phyloP scores from a whole-genome alignment of 139 green algal genomes.

The Chlamydomonas urium region DNA sequence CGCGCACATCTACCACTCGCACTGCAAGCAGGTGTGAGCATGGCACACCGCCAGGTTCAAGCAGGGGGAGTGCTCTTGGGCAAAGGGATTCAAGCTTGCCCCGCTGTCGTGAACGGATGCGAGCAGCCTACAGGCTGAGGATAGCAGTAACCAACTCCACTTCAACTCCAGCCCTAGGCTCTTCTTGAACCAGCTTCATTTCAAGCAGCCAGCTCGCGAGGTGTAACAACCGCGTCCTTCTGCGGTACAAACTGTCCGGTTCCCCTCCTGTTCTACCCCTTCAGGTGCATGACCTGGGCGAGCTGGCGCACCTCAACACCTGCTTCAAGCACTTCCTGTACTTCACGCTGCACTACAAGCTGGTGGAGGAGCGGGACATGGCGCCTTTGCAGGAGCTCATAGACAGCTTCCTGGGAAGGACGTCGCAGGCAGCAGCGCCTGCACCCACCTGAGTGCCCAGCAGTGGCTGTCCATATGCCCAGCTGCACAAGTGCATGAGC shows the following conservation, averaged over 20 bases:
- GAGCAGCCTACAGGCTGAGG: neutral
- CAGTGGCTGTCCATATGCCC: too few relatives aligned
- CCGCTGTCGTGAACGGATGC: neutral
- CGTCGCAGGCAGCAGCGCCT: too few relatives aligned
- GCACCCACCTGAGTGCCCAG: too few relatives aligned
- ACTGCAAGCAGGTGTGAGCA: slow-evolving; percentile 66
- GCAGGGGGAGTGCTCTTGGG: too few relatives aligned
- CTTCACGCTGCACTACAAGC: slow-evolving; percentile 80
- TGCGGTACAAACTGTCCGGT: too few relatives aligned
- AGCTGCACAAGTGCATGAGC: too few relatives aligned
- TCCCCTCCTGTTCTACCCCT: too few relatives aligned
- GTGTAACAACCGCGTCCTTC: neutral
- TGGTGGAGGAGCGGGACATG: slow-evolving; percentile 92
- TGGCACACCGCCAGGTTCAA: too few relatives aligned
- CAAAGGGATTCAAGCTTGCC: too few relatives aligned
- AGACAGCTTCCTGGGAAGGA: slow-evolving; percentile 80
- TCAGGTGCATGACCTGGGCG: slow-evolving; percentile 58
- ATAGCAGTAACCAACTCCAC: neutral
- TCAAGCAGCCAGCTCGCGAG: neutral
- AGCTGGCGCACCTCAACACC: slow-evolving; percentile 97
- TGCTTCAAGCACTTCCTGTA: slow-evolving; percentile 99
- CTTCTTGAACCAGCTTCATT: neutral
- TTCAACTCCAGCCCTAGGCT: neutral
- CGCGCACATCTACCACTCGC: slow-evolving; percentile 98
- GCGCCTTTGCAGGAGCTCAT: slow-evolving; percentile 92